These are phyloP conservation scores for Phytophthora macrochlamydospora DNA, from an alignment of 352 stramenopile species.

Conservation along the genomic window DNA sequence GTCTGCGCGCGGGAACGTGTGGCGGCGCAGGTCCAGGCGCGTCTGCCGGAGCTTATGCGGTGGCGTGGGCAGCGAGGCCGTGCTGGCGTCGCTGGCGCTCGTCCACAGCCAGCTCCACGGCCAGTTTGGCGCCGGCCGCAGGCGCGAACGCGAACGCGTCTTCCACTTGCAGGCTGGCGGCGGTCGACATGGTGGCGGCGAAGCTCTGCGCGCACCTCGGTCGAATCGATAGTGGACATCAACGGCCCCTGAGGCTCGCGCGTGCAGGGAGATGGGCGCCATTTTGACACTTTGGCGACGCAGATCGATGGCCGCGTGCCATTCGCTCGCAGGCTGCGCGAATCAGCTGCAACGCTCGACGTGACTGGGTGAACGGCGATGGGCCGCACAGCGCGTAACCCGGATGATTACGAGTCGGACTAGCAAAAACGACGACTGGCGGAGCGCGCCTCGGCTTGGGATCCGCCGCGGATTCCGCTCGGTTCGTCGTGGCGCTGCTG, in stretches of 20 bases:
- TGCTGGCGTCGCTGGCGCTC: slow-evolving; percentile 34
- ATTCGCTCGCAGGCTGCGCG: background rate
- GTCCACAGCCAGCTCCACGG: slow-evolving; percentile 25
- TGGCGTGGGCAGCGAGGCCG: slow-evolving; percentile 26
- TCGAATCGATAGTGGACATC: slow-evolving; percentile 15
- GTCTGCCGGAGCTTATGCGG: slow-evolving; percentile 10
- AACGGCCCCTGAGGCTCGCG: background rate
- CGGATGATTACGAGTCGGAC: slow-evolving; percentile 18
- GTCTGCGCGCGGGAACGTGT: slow-evolving; percentile 46
- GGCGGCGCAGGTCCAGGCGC: slow-evolving; percentile 30
- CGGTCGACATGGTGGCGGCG: slow-evolving; percentile 18
- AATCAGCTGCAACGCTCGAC: slow-evolving; percentile 8
- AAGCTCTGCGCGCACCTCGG: slow-evolving; percentile 1
- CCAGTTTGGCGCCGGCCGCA: slow-evolving; percentile 6
- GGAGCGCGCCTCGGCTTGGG: too few species aligned
- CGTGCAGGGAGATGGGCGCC: too few species aligned
- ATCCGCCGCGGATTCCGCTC: too few species aligned
- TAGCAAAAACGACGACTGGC: slow-evolving; percentile 13
- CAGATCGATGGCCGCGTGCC: too few species aligned
- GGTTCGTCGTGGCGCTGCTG: too few species aligned
- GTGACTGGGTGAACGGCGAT: slow-evolving; percentile 15
- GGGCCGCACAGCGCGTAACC: slow-evolving; percentile 15
- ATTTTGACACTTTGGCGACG: too few species aligned
- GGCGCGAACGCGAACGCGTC: slow-evolving; percentile 18
- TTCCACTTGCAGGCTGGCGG: slow-evolving; percentile 40